Base-by-base conservation (phyloP, 306 rosid species). In the Benincasa hispida region DNA sequence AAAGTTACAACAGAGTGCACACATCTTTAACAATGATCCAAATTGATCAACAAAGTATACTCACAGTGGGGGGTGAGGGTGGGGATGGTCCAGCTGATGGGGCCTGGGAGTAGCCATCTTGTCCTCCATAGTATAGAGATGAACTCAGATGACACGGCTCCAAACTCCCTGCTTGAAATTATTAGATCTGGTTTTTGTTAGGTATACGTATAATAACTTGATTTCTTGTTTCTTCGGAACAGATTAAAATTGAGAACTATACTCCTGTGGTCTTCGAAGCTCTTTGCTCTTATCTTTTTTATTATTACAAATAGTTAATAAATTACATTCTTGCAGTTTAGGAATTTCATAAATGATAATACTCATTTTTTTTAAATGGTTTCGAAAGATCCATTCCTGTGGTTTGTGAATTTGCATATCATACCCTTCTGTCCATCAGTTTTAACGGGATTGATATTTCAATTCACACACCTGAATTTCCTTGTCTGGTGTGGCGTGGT, bases 71-170 rank as follows among this genome's bases (percentile, higher is more conserved):
- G 27, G 53, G 30, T 21, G 84, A 87, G 11, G 32, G 2, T 11
- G 19, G 53, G 53, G 66, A 74, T 76, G 82, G 63, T 78, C 76
- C 83, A 83, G 65, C 80, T 60, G 81, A 79, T 61, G 84, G 80
- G 74, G 87, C 76, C 68, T 70, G 84, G 56, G 87, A 85, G 47
- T 85, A 87, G 11, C 81, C 79, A 58, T 87, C 91, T 76, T 81
- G 88, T 73, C 87, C 91, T 70, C 91, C 87, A 57, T 85, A 87
- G 79, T 87, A 83, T 34, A 87, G 62, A 82, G 91, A 87, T 53
- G 91, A 87, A 75, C 88, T 83, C 74, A 87, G 83, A 76, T 87
- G 82, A 70, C 91, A 87, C 15, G 91, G 91, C 83, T 85, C 91
- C 82, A 81, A 77, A 57, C 82, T 85, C 78, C 82, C 85, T 81